Percentiles rank a stretch among this genome's conserved stretches.
Conservation (phyloP, 2,329 filamentous ascomycete species). For the Chaetomium olivaceum region DNA sequence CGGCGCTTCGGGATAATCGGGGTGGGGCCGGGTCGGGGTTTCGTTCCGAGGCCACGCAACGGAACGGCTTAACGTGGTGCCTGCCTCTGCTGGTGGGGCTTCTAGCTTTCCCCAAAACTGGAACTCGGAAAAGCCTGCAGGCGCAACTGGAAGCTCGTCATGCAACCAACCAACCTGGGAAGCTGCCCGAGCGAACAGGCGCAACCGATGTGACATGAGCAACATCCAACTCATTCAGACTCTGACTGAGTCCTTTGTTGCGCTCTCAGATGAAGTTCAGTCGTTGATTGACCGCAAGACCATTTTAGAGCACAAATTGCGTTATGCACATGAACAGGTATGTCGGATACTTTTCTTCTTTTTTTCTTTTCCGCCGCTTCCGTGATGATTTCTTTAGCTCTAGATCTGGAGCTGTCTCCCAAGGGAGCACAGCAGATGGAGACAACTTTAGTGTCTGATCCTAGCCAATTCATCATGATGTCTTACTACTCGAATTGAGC, state of each 20-base stretch:
- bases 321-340: constrained; percentile 68
- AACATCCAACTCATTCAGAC: constrained; percentile 52
- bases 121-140: constrained; percentile 17
- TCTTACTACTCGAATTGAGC: constrained; percentile 10
- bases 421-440: constrained; percentile 29
- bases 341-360: constrained; percentile 10
- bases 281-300: constrained; percentile 63
- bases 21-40: background rate
- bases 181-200: constrained; percentile 25
- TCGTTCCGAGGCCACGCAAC: constrained; percentile 16
- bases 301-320: constrained; percentile 66
- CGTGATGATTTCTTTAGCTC: constrained; percentile 66
- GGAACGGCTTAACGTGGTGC: constrained; percentile 28
- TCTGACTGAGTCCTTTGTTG: constrained; percentile 64
- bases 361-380: constrained; percentile 17
- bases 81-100: constrained; percentile 8
- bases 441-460: constrained; percentile 23
- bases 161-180: constrained; percentile 1
- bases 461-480: background rate
- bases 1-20: background rate
- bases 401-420: constrained; percentile 69
- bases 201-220: constrained; percentile 44
- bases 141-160: constrained; percentile 7
- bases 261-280: constrained; percentile 66
- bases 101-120: constrained; percentile 13